Conservation (phyloP, 1,139 yeast species). For the Suhomyces atakaporum region DNA sequence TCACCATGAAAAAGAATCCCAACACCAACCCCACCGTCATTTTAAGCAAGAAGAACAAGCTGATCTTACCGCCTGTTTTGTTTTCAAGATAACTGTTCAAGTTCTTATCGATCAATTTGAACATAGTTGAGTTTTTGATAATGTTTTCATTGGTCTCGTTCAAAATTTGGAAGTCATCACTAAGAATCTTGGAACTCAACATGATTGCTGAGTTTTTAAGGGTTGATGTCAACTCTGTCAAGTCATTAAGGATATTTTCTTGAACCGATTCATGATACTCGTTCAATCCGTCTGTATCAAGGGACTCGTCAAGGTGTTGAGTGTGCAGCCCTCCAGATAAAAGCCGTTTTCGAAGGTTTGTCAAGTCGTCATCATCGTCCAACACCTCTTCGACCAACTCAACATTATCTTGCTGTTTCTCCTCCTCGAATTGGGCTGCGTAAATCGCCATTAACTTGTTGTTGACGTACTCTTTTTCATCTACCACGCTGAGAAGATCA, state of each 20-base stretch:
- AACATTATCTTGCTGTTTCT: conserved; percentile 4
- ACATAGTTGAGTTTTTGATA: conserved; percentile 37
- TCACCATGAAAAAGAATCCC: conserved; percentile 29
- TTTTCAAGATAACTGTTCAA: conserved; percentile 38
- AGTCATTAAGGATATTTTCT: conserved; percentile 41
- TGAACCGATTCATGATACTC: conserved; percentile 48
- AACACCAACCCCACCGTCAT: conserved; percentile 25
- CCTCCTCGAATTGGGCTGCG: conserved; percentile 11
- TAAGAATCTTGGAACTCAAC: conserved; percentile 34
- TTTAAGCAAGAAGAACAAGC: conserved; percentile 39
- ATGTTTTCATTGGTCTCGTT: conserved; percentile 41
- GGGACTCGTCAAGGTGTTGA: conserved; percentile 15
- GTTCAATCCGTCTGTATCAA: conserved; percentile 22
- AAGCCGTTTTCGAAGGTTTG: conserved; percentile 29
- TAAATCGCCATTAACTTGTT: conserved; percentile 19
- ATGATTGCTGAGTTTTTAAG: conserved; percentile 40
- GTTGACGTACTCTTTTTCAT: conserved; percentile 28
- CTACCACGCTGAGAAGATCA: conserved; percentile 18
- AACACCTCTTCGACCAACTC: conserved; percentile 3
- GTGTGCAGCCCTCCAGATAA: conserved; percentile 28
- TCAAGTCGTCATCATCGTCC: conserved; percentile 22
- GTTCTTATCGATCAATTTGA: conserved; percentile 41
- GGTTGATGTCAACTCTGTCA: conserved; percentile 37
- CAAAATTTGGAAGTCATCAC: conserved; percentile 40
- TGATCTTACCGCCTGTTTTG: conserved; percentile 41